phyloP scores from a whole-genome alignment of 148 eudicot species.

The Rhododendron simsii region DNA sequence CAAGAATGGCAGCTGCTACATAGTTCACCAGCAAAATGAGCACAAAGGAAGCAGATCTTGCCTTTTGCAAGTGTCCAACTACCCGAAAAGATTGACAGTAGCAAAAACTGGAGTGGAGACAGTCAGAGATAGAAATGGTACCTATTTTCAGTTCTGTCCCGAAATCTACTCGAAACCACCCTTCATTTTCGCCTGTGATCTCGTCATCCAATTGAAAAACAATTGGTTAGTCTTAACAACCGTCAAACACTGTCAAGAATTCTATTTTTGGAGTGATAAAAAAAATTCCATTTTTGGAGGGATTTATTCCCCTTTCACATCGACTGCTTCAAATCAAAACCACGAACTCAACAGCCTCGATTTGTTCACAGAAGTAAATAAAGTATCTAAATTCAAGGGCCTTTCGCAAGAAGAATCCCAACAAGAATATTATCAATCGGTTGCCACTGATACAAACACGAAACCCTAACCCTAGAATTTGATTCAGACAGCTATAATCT shows the following conservation, averaged over 20 bases:
- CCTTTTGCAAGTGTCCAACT: neutral
- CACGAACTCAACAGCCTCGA: neutral
- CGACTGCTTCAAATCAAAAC: neutral
- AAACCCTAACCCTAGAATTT: neutral
- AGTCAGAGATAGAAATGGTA: neutral
- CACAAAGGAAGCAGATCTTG: neutral
- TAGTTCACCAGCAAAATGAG: no score
- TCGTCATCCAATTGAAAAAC: neutral
- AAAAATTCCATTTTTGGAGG: neutral
- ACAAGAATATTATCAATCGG: neutral
- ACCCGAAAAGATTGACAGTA: neutral
- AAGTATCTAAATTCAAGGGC: neutral
- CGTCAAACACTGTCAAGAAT: neutral
- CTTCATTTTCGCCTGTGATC: neutral
- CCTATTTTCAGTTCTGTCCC: neutral
- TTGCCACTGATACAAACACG: neutral
- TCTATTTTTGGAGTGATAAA: no score
- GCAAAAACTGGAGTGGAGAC: neutral
- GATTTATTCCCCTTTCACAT: neutral
- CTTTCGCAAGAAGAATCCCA: neutral
- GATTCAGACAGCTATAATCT: neutral
- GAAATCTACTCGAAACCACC: neutral
- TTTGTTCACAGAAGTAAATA: neutral
- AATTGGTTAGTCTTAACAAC: neutral
- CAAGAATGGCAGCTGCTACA: neutral